Evolutionary conservation across 1,139 yeast genomes (phyloP), one percentile per base, ranked within the genome.

Genomic region (Geotrichum aggregatum): DNA sequence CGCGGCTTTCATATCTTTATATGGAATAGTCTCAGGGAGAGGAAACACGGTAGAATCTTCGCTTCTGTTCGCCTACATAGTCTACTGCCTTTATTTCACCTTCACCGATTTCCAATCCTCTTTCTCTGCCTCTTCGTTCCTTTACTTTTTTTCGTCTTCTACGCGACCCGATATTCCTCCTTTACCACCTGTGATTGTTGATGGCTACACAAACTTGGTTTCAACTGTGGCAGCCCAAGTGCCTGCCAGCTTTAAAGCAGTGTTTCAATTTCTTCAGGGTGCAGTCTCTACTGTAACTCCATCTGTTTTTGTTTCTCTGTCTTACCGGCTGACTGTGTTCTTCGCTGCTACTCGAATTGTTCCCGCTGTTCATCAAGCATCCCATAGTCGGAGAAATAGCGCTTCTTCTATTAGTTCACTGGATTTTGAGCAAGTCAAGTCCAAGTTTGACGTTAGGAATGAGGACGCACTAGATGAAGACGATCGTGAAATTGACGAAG

Each of bases 311-410:
- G 76, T 89, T 33, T 89, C 89, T 60, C 74, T 92, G 61, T 88
- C 89, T 1, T 91, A 87, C 66, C 77, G 98, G 62, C 80, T 92
- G 26, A 77, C 87, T 1, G 96, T 91, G 3, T 88, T 92, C 63
- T 89, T 87, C 64, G 89, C 96, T 1, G 97, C 98, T 3, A 87
- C 98, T 16, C 83, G 95, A 66, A 89, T 92, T 57, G 87, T 92
- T 22, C 98, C 98, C 1, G 63, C 65, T 3, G 54, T 65, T 41
- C 63, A 58, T 24, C 56, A 58, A 13, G 56, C 40, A 7, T 46
- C 57, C 11, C 42, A 45, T 28, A 43, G 44, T 28, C 34, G 49
- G 10, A 39, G 46, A 24, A 44, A 42, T 14, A 42, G 49, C 45
- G 26, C 38, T 19, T 19, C 31, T 4, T 21, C 24, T 24, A 28